Evolutionary conservation across 352 stramenopile genomes (phyloP), one percentile per base, ranked within the genome.

Genomic region (Phytophthora macrochlamydospora): DNA sequence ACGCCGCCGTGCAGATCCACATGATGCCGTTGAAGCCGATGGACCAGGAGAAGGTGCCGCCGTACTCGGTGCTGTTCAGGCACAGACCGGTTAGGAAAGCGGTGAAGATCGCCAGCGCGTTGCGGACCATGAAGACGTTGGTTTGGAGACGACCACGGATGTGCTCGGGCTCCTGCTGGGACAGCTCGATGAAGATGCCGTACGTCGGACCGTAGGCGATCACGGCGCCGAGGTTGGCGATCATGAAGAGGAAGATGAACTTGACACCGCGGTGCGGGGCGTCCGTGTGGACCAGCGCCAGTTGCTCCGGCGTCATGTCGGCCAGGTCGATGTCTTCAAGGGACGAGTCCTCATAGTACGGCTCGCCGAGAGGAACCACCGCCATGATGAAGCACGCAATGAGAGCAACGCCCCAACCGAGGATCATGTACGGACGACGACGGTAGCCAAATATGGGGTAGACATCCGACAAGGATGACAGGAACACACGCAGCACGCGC

Each of bases 391-490:
- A 54, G 31, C 76, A 76, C 14, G 56, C 51, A 13, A 68, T 35
- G 51, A 75, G 74, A 11, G 64, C 45, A 44, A 83, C 28, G 29
- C 4, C 24, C 78, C 77, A 87, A 12, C 89, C 89, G 29, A 89
- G 52, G 14, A 90, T 66, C 68, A 95, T 81, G 63, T 96, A 96
- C 30, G 86, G 81, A n/a, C 87, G 87, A 8, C 87, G 72, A 12
- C 82, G 86, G 55, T 89, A 89, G 37, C 86, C 83, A 51, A 76
- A 80, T 55, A 96, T 89, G 6, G 89, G 89, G 51, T 82, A 75
- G 51, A 76, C 83, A 63, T 96, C 89, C 7, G 71, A 82, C 2
- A 95, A 56, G 18, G 92, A 70, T 31, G 74, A 85, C 55, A 83
- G 76, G 30, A 93, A 71, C 32, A 83, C 45, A 4, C 75, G 76